phyloP scores from a whole-genome alignment of 2,329 filamentous ascomycete genomes.

The Fusarium sp. region DNA sequence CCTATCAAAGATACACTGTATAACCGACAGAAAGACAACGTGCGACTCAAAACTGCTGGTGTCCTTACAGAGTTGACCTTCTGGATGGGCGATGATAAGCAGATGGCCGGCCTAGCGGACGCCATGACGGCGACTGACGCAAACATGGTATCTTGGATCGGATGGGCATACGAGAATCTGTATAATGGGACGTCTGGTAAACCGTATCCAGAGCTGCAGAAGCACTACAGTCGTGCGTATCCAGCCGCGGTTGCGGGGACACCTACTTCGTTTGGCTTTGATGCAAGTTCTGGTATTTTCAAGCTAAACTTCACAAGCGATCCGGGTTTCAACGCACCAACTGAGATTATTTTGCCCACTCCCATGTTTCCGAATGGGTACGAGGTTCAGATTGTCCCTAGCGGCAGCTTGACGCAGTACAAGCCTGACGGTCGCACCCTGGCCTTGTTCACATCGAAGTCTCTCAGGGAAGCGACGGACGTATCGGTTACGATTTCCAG shows the following conservation, averaged over 20 bases:
- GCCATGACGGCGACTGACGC: fast-evolving
- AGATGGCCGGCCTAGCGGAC: neutral
- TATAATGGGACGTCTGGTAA: neutral
- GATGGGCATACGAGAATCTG: neutral
- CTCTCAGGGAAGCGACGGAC: fast-evolving
- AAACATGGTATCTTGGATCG: neutral
- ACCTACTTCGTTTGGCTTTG: fast-evolving
- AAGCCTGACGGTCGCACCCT: neutral
- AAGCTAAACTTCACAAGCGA: neutral
- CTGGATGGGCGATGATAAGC: neutral
- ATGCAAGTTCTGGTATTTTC: fast-evolving
- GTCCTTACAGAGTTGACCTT: neutral
- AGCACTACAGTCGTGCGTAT: neutral
- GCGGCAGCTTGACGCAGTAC: neutral
- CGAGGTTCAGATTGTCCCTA: fast-evolving
- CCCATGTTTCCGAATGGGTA: fast-evolving
- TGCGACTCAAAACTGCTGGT: neutral
- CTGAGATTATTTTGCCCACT: fast-evolving
- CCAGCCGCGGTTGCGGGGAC: neutral
- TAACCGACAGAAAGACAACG: neutral
- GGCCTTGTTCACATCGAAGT: neutral
- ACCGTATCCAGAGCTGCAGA: neutral
- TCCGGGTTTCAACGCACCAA: fast-evolving
- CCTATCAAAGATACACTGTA: fast-evolving
- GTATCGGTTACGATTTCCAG: neutral